Conservation (phyloP, 805 yeast species). For the Yamadazyma philogaea region DNA sequence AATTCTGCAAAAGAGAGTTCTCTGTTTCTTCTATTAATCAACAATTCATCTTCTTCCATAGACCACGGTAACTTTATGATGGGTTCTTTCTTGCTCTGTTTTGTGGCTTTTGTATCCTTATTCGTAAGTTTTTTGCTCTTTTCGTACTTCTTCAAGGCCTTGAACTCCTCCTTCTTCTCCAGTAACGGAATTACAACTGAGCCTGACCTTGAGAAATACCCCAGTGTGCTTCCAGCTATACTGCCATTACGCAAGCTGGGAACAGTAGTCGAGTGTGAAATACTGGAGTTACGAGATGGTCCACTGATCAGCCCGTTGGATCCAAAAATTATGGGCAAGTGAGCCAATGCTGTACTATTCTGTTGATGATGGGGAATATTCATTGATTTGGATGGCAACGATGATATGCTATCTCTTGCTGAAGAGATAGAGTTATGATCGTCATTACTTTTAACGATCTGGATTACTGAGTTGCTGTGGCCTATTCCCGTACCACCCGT, state of each 20-base stretch:
- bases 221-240: conserved; percentile 26
- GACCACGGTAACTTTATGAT: conserved; percentile 44
- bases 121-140: conserved; percentile 8
- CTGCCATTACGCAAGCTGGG: conserved; percentile 42
- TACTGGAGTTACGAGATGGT: conserved; percentile 36
- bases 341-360: conserved; percentile 37
- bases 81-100: conserved; percentile 13
- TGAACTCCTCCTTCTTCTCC: conserved; percentile 19
- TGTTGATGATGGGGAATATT: conserved; percentile 46
- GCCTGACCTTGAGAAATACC: conserved; percentile 36
- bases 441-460: conserved; percentile 32
- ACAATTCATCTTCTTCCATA: conserved; percentile 70
- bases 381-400: conserved; percentile 44
- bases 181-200: conserved; percentile 36
- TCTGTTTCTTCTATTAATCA: conserved; percentile 50
- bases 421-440: conserved; percentile 36
- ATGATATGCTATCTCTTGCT: conserved; percentile 37
- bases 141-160: conserved; percentile 10
- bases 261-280: conserved; percentile 34
- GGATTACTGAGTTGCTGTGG: conserved; percentile 41
- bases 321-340: conserved; percentile 43
- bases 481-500: conserved; percentile 6
- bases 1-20: conserved; percentile 71
- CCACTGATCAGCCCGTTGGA: conserved; percentile 38
- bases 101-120: conserved; percentile 10